Base-by-base conservation (phyloP, 352 stramenopile species). In the Globisporangium perplexum region DNA sequence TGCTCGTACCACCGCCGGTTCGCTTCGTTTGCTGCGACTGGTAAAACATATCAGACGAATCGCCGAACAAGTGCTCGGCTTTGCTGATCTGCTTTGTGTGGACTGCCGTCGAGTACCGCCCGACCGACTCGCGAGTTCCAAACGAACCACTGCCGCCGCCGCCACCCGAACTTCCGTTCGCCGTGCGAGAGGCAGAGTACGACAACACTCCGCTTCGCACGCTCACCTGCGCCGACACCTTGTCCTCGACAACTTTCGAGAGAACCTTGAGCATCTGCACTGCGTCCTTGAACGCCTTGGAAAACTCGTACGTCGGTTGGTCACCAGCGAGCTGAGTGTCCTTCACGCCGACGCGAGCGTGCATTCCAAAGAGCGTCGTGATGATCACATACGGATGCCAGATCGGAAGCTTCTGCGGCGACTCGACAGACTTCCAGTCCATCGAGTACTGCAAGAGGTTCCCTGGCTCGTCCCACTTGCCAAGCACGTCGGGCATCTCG, bases 371-470 rank as follows among this genome's bases (percentile, higher is more conserved):
- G 12, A 94, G 66, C 31, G 83, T 94, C 28, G 83, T 92, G 10
- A 94, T 59, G 20, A 94, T 62, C 17, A 91, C 82, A 26, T 88
- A 94, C 18, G 83, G 81, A 60, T 94, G 83, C 83, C 83, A 94
- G 33, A 92, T 74, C 15, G 83, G 83, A 10, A 90, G 68, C 50
- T 93, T 88, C 53, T 91, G 80, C 5, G 76, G 75, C 17, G 65
- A 76, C 35, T 86, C 75, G 7, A 60, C 46, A 18, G 76, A 68
- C 67, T 94, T 91, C 83, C 79, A 90, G 42, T 90, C 78, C 80
- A 90, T 90, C 0, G 77, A 73, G 43, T 77, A 55, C 49, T 90
- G 79, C 18, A 89, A 31, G 24, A 90, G 51, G 14, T 66, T 85
- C 24, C 80, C 77, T 11, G 79, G 83, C 26, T 90, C 83, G 64